phyloP scores from a whole-genome alignment of 2,329 filamentous ascomycete species.

The Aspergillus brasiliensis region DNA sequence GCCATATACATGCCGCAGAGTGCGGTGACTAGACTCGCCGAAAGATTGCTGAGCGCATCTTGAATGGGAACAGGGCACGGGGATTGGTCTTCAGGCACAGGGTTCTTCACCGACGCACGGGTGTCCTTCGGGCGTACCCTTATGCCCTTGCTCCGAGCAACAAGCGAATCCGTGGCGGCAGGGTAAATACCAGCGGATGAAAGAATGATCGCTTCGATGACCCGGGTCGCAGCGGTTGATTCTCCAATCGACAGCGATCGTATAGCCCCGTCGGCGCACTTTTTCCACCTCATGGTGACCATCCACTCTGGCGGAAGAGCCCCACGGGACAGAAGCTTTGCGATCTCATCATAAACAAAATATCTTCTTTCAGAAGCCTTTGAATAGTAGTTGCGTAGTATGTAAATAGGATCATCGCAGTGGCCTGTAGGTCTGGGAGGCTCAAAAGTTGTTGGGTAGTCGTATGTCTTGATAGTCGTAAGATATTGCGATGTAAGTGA shows the following conservation, averaged over 20 bases:
- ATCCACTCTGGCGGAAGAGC: conserved; percentile 44
- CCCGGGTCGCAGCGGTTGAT: conserved; percentile 32
- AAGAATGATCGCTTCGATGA: conserved; percentile 38
- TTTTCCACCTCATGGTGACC: conserved; percentile 41
- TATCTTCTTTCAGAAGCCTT: conserved; percentile 21
- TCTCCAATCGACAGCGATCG: conserved; percentile 38
- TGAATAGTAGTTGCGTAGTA: conserved; percentile 35
- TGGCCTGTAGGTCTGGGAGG: conserved; percentile 17
- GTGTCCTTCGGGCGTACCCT: conserved; percentile 16
- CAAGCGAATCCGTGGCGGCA: not conserved
- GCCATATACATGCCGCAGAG: conserved; percentile 43
- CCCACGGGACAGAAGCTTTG: conserved; percentile 36
- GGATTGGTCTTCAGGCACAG: conserved; percentile 8
- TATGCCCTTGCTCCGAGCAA: not conserved
- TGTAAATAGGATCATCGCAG: conserved; percentile 31
- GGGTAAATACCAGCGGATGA: conserved; percentile 28
- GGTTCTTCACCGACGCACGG: conserved; percentile 20
- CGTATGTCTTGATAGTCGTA: conserved; percentile 29
- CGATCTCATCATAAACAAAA: conserved; percentile 38
- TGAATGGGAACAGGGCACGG: conserved; percentile 37
- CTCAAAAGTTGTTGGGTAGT: conserved; percentile 32
- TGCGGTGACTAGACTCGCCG: conserved; percentile 37
- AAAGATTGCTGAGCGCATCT: conserved; percentile 41
- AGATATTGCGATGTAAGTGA: conserved; percentile 37
- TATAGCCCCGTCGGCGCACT: conserved; percentile 39